phyloP scores from a whole-genome alignment of 2,329 filamentous ascomycete species.

The Ceratocystis colombiana region DNA sequence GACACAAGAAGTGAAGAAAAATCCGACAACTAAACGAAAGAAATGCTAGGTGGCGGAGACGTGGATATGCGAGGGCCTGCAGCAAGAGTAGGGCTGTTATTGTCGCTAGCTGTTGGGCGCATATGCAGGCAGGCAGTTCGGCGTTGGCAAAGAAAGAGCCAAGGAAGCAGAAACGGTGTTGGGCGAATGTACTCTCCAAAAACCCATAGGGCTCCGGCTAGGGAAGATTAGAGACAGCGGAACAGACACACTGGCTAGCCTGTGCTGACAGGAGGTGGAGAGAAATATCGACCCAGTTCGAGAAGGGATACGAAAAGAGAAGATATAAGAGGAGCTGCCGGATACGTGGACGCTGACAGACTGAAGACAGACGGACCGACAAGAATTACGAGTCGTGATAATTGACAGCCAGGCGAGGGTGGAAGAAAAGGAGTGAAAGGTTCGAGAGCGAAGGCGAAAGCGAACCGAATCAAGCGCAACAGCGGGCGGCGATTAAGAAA shows the following conservation, averaged over 20 bases:
- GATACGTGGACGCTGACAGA: background rate
- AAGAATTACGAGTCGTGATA: background rate
- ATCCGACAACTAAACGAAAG: background rate
- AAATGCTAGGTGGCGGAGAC: background rate
- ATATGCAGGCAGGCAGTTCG: slow-evolving; percentile 14
- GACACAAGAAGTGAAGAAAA: background rate
- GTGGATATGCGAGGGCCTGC: background rate
- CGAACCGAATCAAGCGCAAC: background rate
- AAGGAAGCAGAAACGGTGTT: background rate
- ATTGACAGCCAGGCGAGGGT: background rate
- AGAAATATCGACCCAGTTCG: background rate
- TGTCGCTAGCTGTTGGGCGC: slow-evolving; percentile 10
- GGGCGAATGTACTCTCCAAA: too few species aligned
- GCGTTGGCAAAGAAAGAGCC: background rate
- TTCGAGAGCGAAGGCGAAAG: background rate
- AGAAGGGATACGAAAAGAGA: background rate
- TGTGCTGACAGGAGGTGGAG: background rate
- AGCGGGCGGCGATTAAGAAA: background rate
- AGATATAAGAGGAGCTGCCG: background rate
- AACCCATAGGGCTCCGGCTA: too few species aligned
- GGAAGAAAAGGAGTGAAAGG: too few species aligned
- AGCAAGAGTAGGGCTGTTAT: background rate
- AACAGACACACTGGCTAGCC: background rate
- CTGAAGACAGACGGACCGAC: background rate
- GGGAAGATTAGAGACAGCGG: background rate